A percentile compares a stretch with the other conserved stretches of the same genome.
These are phyloP conservation scores for Kwoniella shivajii DNA, from an alignment of 1,284 basidiomycete species.

Conservation along the genomic window DNA sequence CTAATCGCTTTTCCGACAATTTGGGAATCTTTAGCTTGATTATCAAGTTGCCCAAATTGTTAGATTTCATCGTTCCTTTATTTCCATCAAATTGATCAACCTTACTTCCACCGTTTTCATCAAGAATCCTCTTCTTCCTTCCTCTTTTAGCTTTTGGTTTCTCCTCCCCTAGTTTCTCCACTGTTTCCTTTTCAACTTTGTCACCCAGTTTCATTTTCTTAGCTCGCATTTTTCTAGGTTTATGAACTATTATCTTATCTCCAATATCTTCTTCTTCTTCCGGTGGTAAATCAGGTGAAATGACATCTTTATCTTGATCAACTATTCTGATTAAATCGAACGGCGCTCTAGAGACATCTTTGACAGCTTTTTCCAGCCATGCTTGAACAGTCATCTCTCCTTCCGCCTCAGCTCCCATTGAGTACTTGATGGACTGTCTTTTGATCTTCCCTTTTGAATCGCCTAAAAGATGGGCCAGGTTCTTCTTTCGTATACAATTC, in stretches of 20 bases:
- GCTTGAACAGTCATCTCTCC: conserved; percentile 31
- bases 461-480: conserved; percentile 34
- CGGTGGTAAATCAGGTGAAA: conserved; percentile 29
- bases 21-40: conserved; percentile 25
- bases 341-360: conserved; percentile 17
- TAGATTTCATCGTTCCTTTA: neutral
- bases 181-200: conserved; percentile 4
- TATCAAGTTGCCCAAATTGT: conserved; percentile 3
- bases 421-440: conserved; percentile 11
- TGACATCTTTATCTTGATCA: conserved; percentile 31
- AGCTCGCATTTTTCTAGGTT: conserved; percentile 2
- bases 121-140: conserved; percentile 9
- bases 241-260: conserved; percentile 2
- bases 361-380: conserved; percentile 29
- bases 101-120: neutral
- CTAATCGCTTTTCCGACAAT: neutral
- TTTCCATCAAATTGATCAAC: neutral
- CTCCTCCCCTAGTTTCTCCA: neutral
- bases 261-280: conserved; percentile 12
- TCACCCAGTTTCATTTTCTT: neutral
- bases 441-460: conserved; percentile 11
- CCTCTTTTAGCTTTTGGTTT: conserved; percentile 6
- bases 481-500: conserved; percentile 38
- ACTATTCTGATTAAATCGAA: conserved; percentile 45
- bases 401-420: conserved; percentile 7